Conservation (phyloP, 441 rosid genomes). For the Corymbia calophylla region DNA sequence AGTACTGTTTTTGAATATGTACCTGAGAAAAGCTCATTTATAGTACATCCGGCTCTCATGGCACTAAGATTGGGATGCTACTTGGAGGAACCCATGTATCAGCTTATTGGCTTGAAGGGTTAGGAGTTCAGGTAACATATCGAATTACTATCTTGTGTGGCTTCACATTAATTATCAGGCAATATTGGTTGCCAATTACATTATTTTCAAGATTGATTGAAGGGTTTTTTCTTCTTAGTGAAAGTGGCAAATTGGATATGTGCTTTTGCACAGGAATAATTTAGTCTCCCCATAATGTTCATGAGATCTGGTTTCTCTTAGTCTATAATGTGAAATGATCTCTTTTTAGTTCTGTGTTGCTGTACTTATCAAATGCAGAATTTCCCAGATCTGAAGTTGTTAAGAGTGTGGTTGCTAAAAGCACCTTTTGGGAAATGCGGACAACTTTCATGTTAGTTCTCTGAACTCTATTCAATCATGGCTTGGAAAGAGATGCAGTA, state of each 20-base stretch:
- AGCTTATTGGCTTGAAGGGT: background rate
- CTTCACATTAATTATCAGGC: background rate
- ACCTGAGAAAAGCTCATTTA: background rate
- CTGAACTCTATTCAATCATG: background rate
- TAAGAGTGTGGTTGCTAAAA: background rate
- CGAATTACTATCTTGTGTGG: background rate
- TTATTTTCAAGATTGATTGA: background rate
- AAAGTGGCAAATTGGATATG: background rate
- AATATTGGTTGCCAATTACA: background rate
- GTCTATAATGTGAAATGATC: background rate
- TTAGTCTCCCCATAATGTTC: background rate
- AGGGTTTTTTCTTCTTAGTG: background rate
- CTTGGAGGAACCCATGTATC: background rate
- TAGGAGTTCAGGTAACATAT: background rate
- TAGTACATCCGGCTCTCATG: background rate
- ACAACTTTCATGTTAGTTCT: background rate
- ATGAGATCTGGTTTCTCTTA: background rate
- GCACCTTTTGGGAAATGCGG: background rate
- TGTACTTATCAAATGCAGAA: background rate
- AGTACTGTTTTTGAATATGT: background rate
- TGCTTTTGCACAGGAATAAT: background rate
- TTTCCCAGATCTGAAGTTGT: background rate
- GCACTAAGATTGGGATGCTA: background rate
- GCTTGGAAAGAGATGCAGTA: background rate
- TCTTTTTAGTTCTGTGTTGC: background rate